Evolutionary conservation across 2,329 filamentous ascomycete species (phyloP), one percentile per base, ranked within the genome.

Genomic region (Proliferodiscus dingleyae): DNA sequence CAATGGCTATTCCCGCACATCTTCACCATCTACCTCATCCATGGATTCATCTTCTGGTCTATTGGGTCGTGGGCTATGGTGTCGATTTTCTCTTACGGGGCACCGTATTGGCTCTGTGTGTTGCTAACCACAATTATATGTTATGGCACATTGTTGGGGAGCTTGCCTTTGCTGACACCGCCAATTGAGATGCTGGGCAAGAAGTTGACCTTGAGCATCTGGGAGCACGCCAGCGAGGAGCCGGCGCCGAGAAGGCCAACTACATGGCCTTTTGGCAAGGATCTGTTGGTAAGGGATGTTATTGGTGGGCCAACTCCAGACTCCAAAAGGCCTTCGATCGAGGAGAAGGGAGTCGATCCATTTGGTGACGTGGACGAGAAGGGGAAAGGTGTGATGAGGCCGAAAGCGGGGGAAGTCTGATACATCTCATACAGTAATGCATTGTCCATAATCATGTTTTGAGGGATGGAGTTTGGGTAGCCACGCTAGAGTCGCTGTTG

Each of bases 11-110:
- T 72, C 55, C 71, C 70, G 5, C 70, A 73, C 54, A 68, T 71
- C 52, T 72, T 73, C 56, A 73, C 68, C 22, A 70, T 73, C 41
- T 73, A 73, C 51, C 64, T 73, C 5, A 62, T 72, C 41, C 70
- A 73, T 51, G 71, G 70, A 24, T 57, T 64, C 34, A 55, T 64
- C 15, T 63, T 62, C 47, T 64, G 61, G 61, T 53, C 54, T 7
- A 29, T 63, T 5, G 61, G 61, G n/a, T 47, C 61, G n/a, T 55
- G 51, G 47, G 39, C 54, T 5, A 52, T 50, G 37, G 46, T 62
- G 11, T 46, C 48, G 9, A 34, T 61, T 9, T 52, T 46, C 16
- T 40, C 39, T 2, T 38, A 51, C 11, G 50, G 57, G 1, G 39
- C 54, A 13, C 59, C 56, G 1, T 61, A 61, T 44, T 61, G 59